Conservation (phyloP, 148 eudicot species). For the Silene latifolia region DNA sequence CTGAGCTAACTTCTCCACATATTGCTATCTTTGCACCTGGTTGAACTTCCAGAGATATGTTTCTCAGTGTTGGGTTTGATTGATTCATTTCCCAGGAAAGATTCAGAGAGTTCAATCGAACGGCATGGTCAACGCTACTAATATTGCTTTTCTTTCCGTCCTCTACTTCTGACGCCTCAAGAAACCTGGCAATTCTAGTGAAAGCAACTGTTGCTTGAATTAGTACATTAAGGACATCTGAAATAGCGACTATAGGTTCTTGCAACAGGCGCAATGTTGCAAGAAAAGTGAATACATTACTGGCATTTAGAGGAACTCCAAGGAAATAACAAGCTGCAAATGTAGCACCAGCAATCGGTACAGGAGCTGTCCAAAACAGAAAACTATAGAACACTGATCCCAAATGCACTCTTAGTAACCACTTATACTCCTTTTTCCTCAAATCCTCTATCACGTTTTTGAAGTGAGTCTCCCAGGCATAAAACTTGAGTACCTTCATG, state of each 20-base stretch:
- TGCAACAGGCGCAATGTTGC: conserved; percentile 80
- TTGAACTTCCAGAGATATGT: conserved; percentile 42
- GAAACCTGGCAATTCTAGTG: conserved; percentile 55
- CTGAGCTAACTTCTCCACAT: conserved; percentile 77
- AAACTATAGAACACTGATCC: conserved; percentile 49
- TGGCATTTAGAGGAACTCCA: conserved; percentile 54
- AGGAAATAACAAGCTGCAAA: conserved; percentile 74
- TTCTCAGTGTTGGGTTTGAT: conserved; percentile 38
- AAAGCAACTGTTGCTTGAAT: conserved; percentile 84
- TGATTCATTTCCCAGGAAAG: conserved; percentile 52
- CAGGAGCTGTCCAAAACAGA: conserved; percentile 78
- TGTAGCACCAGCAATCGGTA: conserved; percentile 76
- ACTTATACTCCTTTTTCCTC: conserved; percentile 57
- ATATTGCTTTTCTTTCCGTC: conserved; percentile 32
- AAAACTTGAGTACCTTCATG: conserved; percentile 71
- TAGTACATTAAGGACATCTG: conserved; percentile 66
- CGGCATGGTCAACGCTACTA: conserved; percentile 14
- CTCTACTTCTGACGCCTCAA: conserved; percentile 77
- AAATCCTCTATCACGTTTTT: conserved; percentile 47
- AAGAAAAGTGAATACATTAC: conserved; percentile 81
- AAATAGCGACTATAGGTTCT: conserved; percentile 71
- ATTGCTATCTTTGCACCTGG: conserved; percentile 56
- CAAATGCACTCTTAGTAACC: conserved; percentile 63
- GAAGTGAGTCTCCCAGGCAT: conserved; percentile 86
- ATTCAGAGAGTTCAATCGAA: conserved; percentile 38